Conservation (phyloP, 352 stramenopile species). For the Pythium plurisporium region DNA sequence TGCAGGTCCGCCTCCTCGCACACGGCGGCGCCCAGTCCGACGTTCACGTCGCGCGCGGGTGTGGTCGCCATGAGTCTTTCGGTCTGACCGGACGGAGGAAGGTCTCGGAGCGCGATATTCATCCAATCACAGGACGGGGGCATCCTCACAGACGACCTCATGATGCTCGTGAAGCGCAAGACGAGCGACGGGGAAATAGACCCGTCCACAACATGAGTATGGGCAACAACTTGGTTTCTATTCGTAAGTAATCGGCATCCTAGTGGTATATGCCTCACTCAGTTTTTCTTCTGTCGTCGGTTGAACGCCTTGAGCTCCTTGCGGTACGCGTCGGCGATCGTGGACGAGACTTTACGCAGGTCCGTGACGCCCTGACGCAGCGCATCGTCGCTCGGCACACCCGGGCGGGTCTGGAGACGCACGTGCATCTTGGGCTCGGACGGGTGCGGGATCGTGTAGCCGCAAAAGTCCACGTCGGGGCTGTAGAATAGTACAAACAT, state of each 20-base stretch:
- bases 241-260: neutral
- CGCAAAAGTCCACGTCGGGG: slow-evolving; percentile 90
- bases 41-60: slow-evolving; percentile 11
- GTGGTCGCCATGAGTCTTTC: neutral
- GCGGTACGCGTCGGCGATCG: slow-evolving; percentile 70
- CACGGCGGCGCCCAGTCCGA: slow-evolving; percentile 24
- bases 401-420: slow-evolving; percentile 84
- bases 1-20: slow-evolving; percentile 35
- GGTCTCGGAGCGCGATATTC: neutral
- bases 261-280: neutral
- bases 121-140: neutral
- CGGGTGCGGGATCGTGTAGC: slow-evolving; percentile 95
- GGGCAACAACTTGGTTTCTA: neutral
- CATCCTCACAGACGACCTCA: neutral
- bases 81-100: neutral
- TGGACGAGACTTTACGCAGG: slow-evolving; percentile 64
- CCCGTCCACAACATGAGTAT: neutral
- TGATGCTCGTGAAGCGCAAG: too few relatives aligned
- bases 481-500: slow-evolving; percentile 32
- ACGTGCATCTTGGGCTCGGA: slow-evolving; percentile 94
- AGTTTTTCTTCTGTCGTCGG: slow-evolving; percentile 72
- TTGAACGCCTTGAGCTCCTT: slow-evolving; percentile 85
- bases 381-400: slow-evolving; percentile 61
- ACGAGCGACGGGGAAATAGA: too few relatives aligned
- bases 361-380: slow-evolving; percentile 64